Percentiles rank a stretch among this genome's conserved stretches.
Conservation (phyloP, 768 basidiomycete species). For the Arthromyces matolae region DNA sequence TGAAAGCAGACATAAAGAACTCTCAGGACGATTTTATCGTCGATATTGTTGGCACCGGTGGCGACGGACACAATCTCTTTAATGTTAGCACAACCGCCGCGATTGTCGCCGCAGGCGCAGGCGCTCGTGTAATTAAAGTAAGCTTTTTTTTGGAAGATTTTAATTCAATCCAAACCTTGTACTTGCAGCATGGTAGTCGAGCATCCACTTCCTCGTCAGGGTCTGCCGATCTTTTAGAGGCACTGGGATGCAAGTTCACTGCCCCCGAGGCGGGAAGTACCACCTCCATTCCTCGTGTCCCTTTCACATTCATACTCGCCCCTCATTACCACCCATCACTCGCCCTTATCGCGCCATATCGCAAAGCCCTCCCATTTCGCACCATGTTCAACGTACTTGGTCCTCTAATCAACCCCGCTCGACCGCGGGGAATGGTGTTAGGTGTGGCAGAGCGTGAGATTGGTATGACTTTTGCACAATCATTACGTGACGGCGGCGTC, state of each 20-base stretch:
- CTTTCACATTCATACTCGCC: constrained; percentile 92
- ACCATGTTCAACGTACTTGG: constrained; percentile 97
- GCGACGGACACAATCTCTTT: constrained; percentile 94
- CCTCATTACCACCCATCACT: constrained; percentile 91
- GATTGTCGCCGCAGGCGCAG: constrained; percentile 91
- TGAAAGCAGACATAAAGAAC: constrained; percentile 58
- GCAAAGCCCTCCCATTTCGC: constrained; percentile 85
- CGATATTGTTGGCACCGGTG: constrained; percentile 86
- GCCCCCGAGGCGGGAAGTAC: constrained; percentile 55
- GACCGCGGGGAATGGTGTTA: constrained; percentile 84
- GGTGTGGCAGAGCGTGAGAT: constrained; percentile 84
- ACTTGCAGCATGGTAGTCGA: constrained; percentile 74
- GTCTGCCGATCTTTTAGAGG: constrained; percentile 86
- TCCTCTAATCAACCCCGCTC: constrained; percentile 88
- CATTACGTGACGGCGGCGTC: constrained; percentile 70
- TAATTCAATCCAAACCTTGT: constrained; percentile 3
- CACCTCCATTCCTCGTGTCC: constrained; percentile 58
- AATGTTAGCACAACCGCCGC: constrained; percentile 96
- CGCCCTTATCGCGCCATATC: constrained; percentile 76
- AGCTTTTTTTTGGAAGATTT: not conserved
- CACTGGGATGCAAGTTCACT: constrained; percentile 74
- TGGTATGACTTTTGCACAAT: constrained; percentile 76
- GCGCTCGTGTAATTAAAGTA: constrained; percentile 91
- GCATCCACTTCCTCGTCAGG: constrained; percentile 95
- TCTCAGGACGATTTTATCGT: constrained; percentile 67